These are phyloP conservation scores for Blepharisma japonicum DNA, from an alignment of 73 alveolate species.

Conservation along the genomic window DNA sequence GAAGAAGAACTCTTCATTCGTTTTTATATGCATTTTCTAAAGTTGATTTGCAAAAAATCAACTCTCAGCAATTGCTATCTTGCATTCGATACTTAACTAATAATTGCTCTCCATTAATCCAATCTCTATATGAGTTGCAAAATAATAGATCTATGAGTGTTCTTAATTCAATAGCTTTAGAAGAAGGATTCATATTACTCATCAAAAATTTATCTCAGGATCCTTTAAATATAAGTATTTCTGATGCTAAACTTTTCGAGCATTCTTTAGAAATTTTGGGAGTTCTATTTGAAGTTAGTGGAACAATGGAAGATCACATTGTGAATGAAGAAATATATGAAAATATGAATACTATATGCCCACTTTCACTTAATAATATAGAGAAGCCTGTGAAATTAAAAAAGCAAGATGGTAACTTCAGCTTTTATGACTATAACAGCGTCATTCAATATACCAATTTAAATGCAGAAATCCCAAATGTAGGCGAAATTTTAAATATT, in stretches of 20 bases:
- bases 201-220: neutral
- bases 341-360: neutral
- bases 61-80: neutral
- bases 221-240: neutral
- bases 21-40: neutral
- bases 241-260: neutral
- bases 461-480: conserved; percentile 1
- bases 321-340: neutral
- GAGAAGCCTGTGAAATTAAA: neutral
- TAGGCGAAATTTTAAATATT: neutral
- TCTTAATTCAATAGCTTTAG: conserved; percentile 19
- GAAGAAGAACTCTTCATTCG: neutral
- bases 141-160: neutral
- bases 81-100: neutral
- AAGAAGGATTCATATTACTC: conserved; percentile 4
- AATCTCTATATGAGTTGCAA: neutral
- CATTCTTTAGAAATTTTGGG: neutral
- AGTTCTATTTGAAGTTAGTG: neutral
- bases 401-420: neutral
- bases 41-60: neutral
- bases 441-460: neutral
- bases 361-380: neutral
- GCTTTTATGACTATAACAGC: neutral
- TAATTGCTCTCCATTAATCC: neutral
- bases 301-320: neutral